A percentile compares a stretch with the other conserved stretches of the same genome.
Evolutionary conservation across 2,329 filamentous ascomycete genomes (phyloP).

Genomic region (Pestalotiopsis sp.): DNA sequence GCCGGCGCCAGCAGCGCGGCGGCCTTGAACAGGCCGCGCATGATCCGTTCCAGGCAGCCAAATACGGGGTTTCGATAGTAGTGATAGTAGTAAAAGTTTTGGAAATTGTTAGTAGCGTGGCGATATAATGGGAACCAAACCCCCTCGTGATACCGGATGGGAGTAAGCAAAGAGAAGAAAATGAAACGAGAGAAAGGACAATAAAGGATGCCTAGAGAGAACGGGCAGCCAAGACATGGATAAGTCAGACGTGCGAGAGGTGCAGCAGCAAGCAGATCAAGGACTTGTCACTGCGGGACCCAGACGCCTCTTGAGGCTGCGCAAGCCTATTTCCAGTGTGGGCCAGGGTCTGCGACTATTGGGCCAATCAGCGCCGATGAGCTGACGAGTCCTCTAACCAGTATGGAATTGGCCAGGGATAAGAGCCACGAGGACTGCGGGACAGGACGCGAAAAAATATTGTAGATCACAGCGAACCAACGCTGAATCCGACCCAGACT

Average conservation of each 20-base stretch:
- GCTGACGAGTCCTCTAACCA: conserved; percentile 33
- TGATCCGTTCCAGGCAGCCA: conserved; percentile 26
- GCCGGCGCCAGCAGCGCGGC: conserved; percentile 36
- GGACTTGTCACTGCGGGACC: conserved; percentile 10
- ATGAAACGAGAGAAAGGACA: conserved; percentile 7
- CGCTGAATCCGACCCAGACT: background rate
- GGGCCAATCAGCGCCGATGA: conserved; percentile 27
- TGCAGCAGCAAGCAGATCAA: conserved; percentile 18
- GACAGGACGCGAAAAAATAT: conserved; percentile 7
- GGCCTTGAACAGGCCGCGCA: conserved; percentile 36
- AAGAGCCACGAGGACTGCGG: conserved; percentile 1
- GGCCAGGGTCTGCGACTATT: conserved; percentile 15
- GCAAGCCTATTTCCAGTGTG: conserved; percentile 19
- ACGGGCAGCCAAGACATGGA: conserved; percentile 2
- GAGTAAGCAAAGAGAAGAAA: background rate
- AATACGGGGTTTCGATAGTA: conserved; percentile 2
- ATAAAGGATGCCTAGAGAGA: conserved; percentile 3
- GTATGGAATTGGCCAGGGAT: conserved; percentile 14
- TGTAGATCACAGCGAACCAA: background rate
- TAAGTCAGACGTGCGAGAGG: background rate
- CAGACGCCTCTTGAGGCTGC: conserved; percentile 20
- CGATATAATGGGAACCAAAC: conserved; percentile 13
- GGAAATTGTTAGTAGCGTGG: conserved; percentile 8
- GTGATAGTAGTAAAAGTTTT: background rate
- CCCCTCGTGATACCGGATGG: conserved; percentile 2